Conservation (phyloP, 371 early-diverging fungal genomes). For the Syncephalastrum contaminatum region DNA sequence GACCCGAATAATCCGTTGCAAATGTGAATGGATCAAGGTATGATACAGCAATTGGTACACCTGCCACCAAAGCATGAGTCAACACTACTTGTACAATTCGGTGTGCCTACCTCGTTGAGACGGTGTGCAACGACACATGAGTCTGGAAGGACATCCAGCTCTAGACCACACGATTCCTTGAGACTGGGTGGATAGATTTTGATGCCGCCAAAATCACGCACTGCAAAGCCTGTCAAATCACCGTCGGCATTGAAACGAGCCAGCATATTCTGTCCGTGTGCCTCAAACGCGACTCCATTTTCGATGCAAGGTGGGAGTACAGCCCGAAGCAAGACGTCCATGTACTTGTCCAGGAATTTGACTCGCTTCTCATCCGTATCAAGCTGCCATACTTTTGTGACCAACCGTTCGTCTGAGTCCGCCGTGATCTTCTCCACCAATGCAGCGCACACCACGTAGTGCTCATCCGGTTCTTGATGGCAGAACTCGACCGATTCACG, state of each 20-base stretch:
- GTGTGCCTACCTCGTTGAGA: constrained; percentile 42
- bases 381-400: constrained; percentile 53
- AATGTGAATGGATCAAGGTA: constrained; percentile 65
- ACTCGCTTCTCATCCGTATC: constrained; percentile 53
- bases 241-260: constrained; percentile 62
- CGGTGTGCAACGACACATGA: constrained; percentile 55
- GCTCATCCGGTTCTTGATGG: no score
- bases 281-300: constrained; percentile 74
- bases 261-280: constrained; percentile 72
- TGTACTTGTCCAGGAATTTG: constrained; percentile 51
- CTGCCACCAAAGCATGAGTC: constrained; percentile 6
- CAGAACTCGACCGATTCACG: constrained; percentile 47
- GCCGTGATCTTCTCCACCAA: constrained; percentile 58
- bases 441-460: constrained; percentile 63
- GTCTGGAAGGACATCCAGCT: constrained; percentile 59
- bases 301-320: constrained; percentile 64
- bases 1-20: constrained; percentile 70
- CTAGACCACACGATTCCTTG: constrained; percentile 33
- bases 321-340: constrained; percentile 53
- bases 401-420: constrained; percentile 47
- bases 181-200: constrained; percentile 62
- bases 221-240: constrained; percentile 61
- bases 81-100: neutral
- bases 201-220: constrained; percentile 78
- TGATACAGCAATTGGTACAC: constrained; percentile 67